Conservation (phyloP, 2,329 filamentous ascomycete genomes). For the Colletotrichum eremochloae region DNA sequence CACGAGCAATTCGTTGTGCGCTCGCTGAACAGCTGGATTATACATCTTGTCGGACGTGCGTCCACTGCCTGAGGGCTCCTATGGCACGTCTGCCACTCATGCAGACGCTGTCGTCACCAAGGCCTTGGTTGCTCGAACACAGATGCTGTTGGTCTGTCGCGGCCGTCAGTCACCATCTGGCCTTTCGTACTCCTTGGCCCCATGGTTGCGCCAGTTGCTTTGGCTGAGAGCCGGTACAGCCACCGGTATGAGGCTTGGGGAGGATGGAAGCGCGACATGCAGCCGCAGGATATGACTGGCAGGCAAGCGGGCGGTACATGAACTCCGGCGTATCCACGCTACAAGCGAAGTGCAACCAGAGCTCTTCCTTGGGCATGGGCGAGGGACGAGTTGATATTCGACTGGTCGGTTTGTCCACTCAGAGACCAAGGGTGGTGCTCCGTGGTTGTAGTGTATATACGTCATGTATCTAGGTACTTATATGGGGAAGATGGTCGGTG, state of each 20-base stretch:
- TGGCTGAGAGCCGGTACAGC: constrained; percentile 31
- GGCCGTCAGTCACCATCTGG: not conserved
- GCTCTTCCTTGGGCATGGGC: constrained; percentile 11
- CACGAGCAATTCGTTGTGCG: not conserved
- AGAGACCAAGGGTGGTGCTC: constrained; percentile 4
- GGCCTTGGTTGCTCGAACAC: not conserved
- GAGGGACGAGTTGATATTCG: not conserved
- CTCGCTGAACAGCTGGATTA: constrained; percentile 11
- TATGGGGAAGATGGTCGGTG: not conserved
- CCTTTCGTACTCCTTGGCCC: not conserved
- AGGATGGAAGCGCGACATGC: constrained; percentile 35
- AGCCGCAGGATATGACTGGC: constrained; percentile 35
- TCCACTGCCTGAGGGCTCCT: not conserved
- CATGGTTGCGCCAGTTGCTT: constrained; percentile 5
- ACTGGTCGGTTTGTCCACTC: constrained; percentile 1
- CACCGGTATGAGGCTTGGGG: constrained; percentile 31
- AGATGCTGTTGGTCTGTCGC: constrained; percentile 9
- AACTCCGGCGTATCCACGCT: constrained; percentile 20
- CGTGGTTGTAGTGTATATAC: not conserved
- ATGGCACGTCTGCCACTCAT: not conserved
- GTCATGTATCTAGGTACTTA: not conserved
- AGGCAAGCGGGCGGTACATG: constrained; percentile 25
- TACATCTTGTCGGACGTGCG: constrained; percentile 8
- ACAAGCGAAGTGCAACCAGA: constrained; percentile 29
- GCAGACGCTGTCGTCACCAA: constrained; percentile 23